These are phyloP conservation scores for Cercis canadensis DNA, from an alignment of 306 rosid species.

Conservation along the genomic window DNA sequence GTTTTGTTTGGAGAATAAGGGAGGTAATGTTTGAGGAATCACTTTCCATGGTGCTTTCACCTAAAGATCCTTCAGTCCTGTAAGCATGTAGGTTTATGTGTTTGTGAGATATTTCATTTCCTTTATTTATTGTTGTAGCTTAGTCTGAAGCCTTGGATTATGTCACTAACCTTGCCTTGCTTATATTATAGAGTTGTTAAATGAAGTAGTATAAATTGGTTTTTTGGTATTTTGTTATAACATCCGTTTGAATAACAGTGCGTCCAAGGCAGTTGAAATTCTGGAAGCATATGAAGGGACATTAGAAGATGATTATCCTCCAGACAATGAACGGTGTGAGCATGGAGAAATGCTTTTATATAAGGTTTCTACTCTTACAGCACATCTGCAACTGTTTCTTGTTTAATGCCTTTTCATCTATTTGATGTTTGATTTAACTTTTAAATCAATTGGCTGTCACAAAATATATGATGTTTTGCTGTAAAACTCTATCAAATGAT, in stretches of 20 bases:
- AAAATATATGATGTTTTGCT: too few relatives aligned
- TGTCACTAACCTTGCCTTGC: constrained; percentile 2
- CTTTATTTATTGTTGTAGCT: constrained; percentile 12
- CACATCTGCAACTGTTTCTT: constrained; percentile 36
- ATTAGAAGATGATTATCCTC: constrained; percentile 93
- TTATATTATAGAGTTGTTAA: constrained; percentile 13
- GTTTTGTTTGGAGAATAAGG: not conserved
- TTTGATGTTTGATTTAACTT: constrained; percentile 23
- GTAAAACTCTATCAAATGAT: constrained; percentile 3
- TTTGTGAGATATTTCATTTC: constrained; percentile 12
- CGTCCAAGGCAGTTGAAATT: constrained; percentile 92
- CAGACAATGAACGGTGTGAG: constrained; percentile 94
- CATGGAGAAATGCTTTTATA: constrained; percentile 98
- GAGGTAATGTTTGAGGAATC: not conserved
- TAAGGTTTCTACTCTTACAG: constrained; percentile 61
- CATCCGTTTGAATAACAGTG: constrained; percentile 53
- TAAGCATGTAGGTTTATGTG: not conserved
- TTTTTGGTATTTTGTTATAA: constrained; percentile 18
- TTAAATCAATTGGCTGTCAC: not conserved
- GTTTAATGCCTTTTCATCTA: constrained; percentile 22
- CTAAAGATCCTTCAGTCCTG: not conserved
- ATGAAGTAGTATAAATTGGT: constrained; percentile 18
- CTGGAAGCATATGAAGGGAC: constrained; percentile 99
- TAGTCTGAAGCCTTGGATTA: constrained; percentile 21
- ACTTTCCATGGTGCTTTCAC: constrained; percentile 9